phyloP scores from a whole-genome alignment of 495 filamentous ascomycete species.

The Podospora fimiseda region DNA sequence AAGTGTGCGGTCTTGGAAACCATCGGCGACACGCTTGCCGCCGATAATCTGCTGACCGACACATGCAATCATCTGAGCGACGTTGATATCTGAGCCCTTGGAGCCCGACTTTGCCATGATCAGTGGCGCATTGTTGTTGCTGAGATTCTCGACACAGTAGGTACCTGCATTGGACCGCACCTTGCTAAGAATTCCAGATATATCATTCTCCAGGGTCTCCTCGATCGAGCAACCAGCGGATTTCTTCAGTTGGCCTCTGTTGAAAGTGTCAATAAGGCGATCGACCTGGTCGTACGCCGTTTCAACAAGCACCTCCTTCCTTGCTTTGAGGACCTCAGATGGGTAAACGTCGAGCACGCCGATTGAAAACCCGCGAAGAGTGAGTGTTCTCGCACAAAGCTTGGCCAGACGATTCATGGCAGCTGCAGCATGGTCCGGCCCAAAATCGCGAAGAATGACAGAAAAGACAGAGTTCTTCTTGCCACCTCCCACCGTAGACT shows the following conservation, averaged over 20 bases:
- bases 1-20: constrained; percentile 89
- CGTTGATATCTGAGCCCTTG: constrained; percentile 94
- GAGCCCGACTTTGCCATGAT: constrained; percentile 97
- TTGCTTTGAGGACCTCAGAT: constrained; percentile 54
- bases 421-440: constrained; percentile 76
- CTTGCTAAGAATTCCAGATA: constrained; percentile 84
- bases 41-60: constrained; percentile 98
- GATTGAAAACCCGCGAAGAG: constrained; percentile 90
- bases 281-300: constrained; percentile 78
- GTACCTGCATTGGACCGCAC: constrained; percentile 87
- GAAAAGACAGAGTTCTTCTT: constrained; percentile 99
- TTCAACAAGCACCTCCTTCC: constrained; percentile 69
- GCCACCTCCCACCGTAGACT: constrained; percentile 86
- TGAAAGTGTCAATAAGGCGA: constrained; percentile 74
- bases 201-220: constrained; percentile 81
- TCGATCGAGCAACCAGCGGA: constrained; percentile 84
- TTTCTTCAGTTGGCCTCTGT: constrained; percentile 69
- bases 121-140: constrained; percentile 84
- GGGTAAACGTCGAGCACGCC: constrained; percentile 93
- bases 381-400: constrained; percentile 80
- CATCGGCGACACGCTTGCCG: constrained; percentile 86
- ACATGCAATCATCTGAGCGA: constrained; percentile 96
- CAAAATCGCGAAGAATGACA: constrained; percentile 89
- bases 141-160: constrained; percentile 82
- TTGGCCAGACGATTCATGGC: constrained; percentile 94